Base-by-base conservation (phyloP, 225 moss, liverwort and hornwort species). In the Sphagnum contortum region DNA sequence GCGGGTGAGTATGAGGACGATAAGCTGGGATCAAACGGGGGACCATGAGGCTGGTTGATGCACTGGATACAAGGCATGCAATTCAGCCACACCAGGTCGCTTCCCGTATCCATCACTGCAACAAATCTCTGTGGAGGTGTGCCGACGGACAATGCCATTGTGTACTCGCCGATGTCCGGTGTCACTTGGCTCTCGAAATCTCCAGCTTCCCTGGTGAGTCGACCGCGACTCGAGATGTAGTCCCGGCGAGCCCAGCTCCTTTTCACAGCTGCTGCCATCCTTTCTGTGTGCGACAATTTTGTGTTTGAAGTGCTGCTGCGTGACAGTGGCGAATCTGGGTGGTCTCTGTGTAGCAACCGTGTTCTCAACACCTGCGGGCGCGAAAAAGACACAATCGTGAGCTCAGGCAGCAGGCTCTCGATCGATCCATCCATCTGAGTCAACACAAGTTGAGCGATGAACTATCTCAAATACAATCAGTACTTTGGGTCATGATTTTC, bases 271-370 rank as follows among this genome's bases (percentile, higher is more conserved):
- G 70, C 70, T 3, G 55, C 63, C 55, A 57, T 62, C 3, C 63
- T 55, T 13, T 63, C 55, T 13, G 14, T 11, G 5, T 29, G 44
- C 12, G 63, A 48, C 55, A 29, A 29, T 29, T 62, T 70, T 52
- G 61, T 55, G 50, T 57, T 46, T 12, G 70, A 1, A 63, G 62
- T 62, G 0, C 61, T 62, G 3, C 29, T 29, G 29, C 29, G 29
- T 29, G 29, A 29, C 29, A 70, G 62, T 3, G 70, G 70, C 5
- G 70, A 70, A 8, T 48, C 9, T 0, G 70, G 63, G 47, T 70
- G 70, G 9, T 70, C 70, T 63, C 63, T 63, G 70, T 70, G 70
- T 4, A 70, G 1, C 48, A 70, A 44, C 48, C 56, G 56, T 29
- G 63, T 63, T 56, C 56, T 5, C 1, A 66, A 46, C 48, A 48